Conservation (phyloP, 2,329 filamentous ascomycete genomes). For the Magnaporthales sp. region DNA sequence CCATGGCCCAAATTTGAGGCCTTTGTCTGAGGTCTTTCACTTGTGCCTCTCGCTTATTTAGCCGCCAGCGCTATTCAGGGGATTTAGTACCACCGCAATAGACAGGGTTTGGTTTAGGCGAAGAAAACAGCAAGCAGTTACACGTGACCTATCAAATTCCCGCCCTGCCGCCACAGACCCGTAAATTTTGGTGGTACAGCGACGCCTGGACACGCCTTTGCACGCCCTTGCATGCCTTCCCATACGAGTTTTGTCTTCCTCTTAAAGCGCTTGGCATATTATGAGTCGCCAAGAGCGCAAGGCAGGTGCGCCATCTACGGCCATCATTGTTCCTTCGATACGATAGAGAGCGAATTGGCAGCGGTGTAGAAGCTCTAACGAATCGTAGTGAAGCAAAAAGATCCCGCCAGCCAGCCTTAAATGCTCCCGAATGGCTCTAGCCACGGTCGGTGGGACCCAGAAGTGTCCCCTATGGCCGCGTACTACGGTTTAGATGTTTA, state of each 20-base stretch:
- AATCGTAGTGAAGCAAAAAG: neutral
- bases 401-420: neutral
- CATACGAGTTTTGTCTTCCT: neutral
- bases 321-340: neutral
- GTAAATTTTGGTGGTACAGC: neutral
- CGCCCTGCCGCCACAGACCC: neutral
- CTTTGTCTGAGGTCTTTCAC: neutral
- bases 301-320: neutral
- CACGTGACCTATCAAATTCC: neutral
- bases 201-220: neutral
- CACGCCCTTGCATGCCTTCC: neutral
- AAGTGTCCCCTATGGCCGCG: neutral
- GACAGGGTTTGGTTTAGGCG: no score
- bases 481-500: neutral
- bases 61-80: neutral
- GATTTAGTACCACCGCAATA: neutral
- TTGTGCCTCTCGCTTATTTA: neutral
- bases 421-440: neutral
- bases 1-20: neutral
- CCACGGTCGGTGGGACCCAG: neutral
- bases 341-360: neutral
- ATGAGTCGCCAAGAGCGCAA: neutral
- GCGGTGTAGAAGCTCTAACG: neutral
- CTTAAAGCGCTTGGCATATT: neutral
- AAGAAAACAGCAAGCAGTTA: neutral